Percentiles rank a stretch among this genome's conserved stretches.
phyloP scores from a whole-genome alignment of 1,284 basidiomycete species.

The Cutaneotrichosporon sp. region DNA sequence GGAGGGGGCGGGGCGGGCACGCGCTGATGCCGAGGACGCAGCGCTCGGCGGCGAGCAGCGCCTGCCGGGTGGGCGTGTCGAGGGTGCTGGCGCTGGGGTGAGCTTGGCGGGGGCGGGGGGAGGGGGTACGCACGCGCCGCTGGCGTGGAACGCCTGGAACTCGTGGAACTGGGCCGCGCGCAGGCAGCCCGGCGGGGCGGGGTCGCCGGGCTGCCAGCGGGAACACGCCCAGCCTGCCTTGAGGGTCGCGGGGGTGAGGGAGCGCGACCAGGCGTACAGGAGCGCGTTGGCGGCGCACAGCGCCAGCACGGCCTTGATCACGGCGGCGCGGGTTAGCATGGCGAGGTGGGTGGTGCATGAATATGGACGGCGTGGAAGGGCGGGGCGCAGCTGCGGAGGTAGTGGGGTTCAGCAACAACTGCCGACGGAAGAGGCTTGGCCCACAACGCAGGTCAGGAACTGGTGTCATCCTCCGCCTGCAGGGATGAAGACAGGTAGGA shows the following conservation, averaged over 20 bases:
- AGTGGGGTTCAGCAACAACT: too few relatives aligned
- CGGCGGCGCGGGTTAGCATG: too few relatives aligned
- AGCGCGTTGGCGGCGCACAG: background rate
- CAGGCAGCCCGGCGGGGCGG: conserved; percentile 30
- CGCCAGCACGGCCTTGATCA: too few relatives aligned
- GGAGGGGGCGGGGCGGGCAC: conserved; percentile 39
- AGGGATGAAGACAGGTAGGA: too few relatives aligned
- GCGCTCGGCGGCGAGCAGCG: conserved; percentile 27
- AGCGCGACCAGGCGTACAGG: conserved; percentile 31
- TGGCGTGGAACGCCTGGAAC: conserved; percentile 26
- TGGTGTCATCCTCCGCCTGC: too few relatives aligned
- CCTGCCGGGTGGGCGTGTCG: conserved; percentile 8
- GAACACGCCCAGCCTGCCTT: conserved; percentile 39
- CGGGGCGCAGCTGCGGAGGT: too few relatives aligned
- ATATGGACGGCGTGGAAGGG: too few relatives aligned
- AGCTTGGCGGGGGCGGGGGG: background rate
- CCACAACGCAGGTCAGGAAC: too few relatives aligned
- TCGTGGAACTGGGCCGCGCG: conserved; percentile 42
- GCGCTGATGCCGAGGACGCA: conserved; percentile 33
- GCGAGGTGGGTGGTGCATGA: too few relatives aligned
- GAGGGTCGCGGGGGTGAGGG: too few relatives aligned
- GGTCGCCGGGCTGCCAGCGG: background rate
- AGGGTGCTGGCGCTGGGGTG: conserved; percentile 17
- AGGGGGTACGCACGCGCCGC: background rate
- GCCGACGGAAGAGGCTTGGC: too few relatives aligned